phyloP scores from a whole-genome alignment of 1,139 yeast species.

The Hemisphaericaspora xylofermentans region DNA sequence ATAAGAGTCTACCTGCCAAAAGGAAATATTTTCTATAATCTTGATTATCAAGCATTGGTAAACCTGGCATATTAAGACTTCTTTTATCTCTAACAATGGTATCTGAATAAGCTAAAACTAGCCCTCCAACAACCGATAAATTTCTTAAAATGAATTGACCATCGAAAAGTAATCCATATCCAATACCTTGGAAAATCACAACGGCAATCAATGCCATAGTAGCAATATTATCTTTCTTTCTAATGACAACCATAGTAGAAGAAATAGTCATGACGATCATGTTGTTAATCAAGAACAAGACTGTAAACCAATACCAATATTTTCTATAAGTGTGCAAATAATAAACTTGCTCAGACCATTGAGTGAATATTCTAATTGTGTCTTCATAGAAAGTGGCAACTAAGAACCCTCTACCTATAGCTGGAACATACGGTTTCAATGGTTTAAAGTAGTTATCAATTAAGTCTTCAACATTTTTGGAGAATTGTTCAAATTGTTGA shows the following conservation, averaged over 20 bases:
- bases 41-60: slow-evolving; percentile 82
- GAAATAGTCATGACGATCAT: slow-evolving; percentile 71
- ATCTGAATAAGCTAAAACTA: slow-evolving; percentile 85
- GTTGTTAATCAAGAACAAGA: slow-evolving; percentile 62
- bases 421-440: slow-evolving; percentile 74
- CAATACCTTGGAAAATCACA: slow-evolving; percentile 80
- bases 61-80: slow-evolving; percentile 76
- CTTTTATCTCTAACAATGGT: slow-evolving; percentile 81
- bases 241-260: slow-evolving; percentile 68
- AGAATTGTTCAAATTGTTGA: slow-evolving; percentile 47
- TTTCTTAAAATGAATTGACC: slow-evolving; percentile 81
- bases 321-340: slow-evolving; percentile 81
- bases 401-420: slow-evolving; percentile 83
- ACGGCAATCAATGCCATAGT: slow-evolving; percentile 70
- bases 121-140: slow-evolving; percentile 89
- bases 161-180: slow-evolving; percentile 85
- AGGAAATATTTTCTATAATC: slow-evolving; percentile 84
- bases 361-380: slow-evolving; percentile 76
- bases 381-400: slow-evolving; percentile 96
- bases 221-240: slow-evolving; percentile 71
- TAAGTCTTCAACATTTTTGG: slow-evolving; percentile 45
- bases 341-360: slow-evolving; percentile 90
- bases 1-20: slow-evolving; percentile 84
- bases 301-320: slow-evolving; percentile 76
- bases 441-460: slow-evolving; percentile 50